A percentile compares a stretch with the other conserved stretches of the same genome.
Conservation (phyloP, 768 basidiomycete species). For the Lepiota brunneoincarnata region DNA sequence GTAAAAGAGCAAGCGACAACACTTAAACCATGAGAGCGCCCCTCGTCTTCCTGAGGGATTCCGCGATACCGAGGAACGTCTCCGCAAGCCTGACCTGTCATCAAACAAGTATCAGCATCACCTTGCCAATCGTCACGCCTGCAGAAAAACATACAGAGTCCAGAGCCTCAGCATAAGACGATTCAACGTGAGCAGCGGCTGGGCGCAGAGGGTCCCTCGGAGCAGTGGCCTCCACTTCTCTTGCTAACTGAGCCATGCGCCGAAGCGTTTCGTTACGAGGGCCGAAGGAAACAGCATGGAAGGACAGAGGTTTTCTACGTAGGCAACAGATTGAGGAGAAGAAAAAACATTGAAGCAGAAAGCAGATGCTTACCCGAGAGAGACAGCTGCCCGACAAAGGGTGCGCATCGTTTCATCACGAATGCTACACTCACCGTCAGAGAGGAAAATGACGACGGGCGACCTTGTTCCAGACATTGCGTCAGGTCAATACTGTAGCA, state of each 20-base stretch:
- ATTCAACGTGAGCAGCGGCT: conserved; percentile 25
- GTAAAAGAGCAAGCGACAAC: neutral
- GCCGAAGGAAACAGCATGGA: conserved; percentile 61
- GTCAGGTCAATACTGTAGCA: neutral
- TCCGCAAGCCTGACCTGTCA: conserved; percentile 50
- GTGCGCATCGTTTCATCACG: conserved; percentile 36
- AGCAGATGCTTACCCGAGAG: conserved; percentile 36
- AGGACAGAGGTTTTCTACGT: conserved; percentile 49
- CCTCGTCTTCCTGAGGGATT: conserved; percentile 55
- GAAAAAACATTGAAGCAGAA: neutral
- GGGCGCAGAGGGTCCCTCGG: conserved; percentile 20
- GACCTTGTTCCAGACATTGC: conserved; percentile 25
- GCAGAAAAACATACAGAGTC: conserved; percentile 39
- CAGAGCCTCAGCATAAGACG: conserved; percentile 48
- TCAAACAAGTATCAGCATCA: conserved; percentile 1
- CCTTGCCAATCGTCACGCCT: neutral
- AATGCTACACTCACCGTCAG: conserved; percentile 50
- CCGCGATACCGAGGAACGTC: conserved; percentile 57
- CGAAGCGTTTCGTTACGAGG: conserved; percentile 28
- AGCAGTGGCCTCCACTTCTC: conserved; percentile 41
- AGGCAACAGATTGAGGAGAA: neutral
- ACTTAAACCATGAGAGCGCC: conserved; percentile 38
- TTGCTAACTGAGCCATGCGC: conserved; percentile 53
- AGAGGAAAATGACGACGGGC: conserved; percentile 55
- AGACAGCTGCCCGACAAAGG: conserved; percentile 38